Evolutionary conservation across 2,329 filamentous ascomycete species (phyloP), one percentile per base, ranked within the genome.

Genomic region (Fusarium dlaminii): DNA sequence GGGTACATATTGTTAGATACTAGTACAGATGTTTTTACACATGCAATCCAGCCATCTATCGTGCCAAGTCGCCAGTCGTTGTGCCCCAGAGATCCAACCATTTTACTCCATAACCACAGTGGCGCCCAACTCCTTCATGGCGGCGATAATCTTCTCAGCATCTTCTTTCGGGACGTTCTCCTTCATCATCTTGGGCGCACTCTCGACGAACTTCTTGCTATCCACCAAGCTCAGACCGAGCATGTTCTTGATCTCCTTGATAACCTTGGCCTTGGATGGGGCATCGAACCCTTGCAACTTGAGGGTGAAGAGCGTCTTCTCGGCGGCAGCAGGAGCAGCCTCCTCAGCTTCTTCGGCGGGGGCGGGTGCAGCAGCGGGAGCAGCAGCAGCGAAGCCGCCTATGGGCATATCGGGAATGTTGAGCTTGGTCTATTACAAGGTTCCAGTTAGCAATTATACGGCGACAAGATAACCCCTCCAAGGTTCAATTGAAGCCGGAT

Each of bases 201-300:
- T 94, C 89, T 99, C 96, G 76, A 99, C 96, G 81, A 99, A 99
- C 89, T 99, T 99, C 93, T 99, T 99, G 87, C 94, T 97, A 86
- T 99, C 96, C 78, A 99, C 97, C 87, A 99, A 89, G 83, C 94
- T 97, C 82, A 99, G 86, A 48, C 96, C 96, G 70, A 99, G 88
- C 90, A 99, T 89, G 81, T 91, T 92, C 91, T 99, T 99, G 87
- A 99, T 90, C 88, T 99, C 96, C 90, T 99, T 99, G 90, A 99
- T 99, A 80, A 99, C 88, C 93, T 99, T 99, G 80, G 97, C 95
- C 89, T 99, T 99, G 75, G 96, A 87, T 57, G 86, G 89, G 34
- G 95, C 89, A 60, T 99, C 97, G 83, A 98, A 97, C 40, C 92
- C 93, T 84, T 94, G 89, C 73, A 99, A 91, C 88, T 98, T 98